phyloP scores from a whole-genome alignment of 2,329 filamentous ascomycete species.

The Penicillium aurantiogriseum region DNA sequence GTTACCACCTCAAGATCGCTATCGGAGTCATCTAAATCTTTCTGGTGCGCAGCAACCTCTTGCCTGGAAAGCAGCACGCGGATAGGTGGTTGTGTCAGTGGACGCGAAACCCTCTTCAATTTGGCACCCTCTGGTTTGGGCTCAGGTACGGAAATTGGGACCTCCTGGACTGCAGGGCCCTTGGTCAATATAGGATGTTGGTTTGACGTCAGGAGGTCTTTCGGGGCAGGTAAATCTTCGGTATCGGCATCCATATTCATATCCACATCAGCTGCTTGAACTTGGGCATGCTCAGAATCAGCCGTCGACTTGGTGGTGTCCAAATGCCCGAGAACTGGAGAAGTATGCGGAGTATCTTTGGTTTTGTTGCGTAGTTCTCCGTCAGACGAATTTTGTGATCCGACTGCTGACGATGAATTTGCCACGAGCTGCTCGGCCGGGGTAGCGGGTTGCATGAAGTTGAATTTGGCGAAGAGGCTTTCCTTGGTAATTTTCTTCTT shows the following conservation, averaged over 20 bases:
- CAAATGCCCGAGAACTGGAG: constrained; percentile 45
- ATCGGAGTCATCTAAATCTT: constrained; percentile 48
- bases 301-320: constrained; percentile 10
- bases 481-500: constrained; percentile 87
- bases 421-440: constrained; percentile 25
- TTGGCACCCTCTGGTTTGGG: constrained; percentile 21
- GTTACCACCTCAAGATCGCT: constrained; percentile 63
- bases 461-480: constrained; percentile 80
- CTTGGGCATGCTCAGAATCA: not conserved
- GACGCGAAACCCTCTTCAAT: constrained; percentile 29
- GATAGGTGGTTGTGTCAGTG: constrained; percentile 33
- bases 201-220: constrained; percentile 34
- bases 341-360: constrained; percentile 70
- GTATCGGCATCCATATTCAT: constrained; percentile 29
- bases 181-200: constrained; percentile 17
- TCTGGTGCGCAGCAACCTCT: constrained; percentile 34
- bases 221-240: constrained; percentile 41
- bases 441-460: constrained; percentile 58
- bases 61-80: constrained; percentile 44
- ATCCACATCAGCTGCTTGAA: constrained; percentile 6
- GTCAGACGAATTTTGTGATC: constrained; percentile 52
- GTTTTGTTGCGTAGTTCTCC: constrained; percentile 40
- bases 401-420: constrained; percentile 44
- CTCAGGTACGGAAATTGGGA: constrained; percentile 1
- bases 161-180: not conserved